phyloP scores from a whole-genome alignment of 306 rosid genomes.

The Quercus wislizeni region DNA sequence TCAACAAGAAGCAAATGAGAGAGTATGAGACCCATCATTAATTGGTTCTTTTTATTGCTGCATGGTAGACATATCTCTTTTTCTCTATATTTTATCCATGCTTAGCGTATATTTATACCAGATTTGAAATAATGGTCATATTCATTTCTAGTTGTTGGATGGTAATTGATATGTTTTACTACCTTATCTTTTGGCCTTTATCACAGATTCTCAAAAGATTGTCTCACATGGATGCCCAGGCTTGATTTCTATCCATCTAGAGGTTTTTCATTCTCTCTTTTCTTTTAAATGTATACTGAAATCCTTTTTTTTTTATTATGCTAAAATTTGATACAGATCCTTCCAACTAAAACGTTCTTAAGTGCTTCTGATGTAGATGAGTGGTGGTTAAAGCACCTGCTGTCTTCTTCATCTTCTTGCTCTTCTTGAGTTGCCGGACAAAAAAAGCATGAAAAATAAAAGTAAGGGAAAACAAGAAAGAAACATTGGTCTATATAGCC shows the following conservation, averaged over 20 bases:
- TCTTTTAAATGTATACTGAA: slow-evolving; percentile 4
- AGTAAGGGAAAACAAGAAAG: not conserved
- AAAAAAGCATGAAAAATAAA: not conserved
- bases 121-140: not conserved
- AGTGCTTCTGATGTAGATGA: not conserved
- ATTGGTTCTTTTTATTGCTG: slow-evolving; percentile 11
- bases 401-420: not conserved
- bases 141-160: not conserved
- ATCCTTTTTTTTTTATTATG: not conserved
- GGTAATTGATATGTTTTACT: not conserved
- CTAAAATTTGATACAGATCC: not conserved
- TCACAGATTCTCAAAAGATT: slow-evolving; percentile 70
- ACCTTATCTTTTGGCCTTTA: slow-evolving; percentile 1
- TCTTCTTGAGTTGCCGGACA: not conserved
- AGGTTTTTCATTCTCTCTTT: slow-evolving; percentile 45
- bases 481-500: not conserved
- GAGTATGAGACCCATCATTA: slow-evolving; percentile 9
- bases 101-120: not conserved
- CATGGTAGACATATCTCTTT: not conserved
- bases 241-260: slow-evolving; percentile 69
- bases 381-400: not conserved
- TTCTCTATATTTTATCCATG: not conserved
- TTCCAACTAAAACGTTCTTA: not conserved
- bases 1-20: slow-evolving; percentile 11
- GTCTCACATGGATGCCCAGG: slow-evolving; percentile 86